phyloP scores from a whole-genome alignment of 441 rosid genomes.

The Euphorbia schlechtendalii region DNA sequence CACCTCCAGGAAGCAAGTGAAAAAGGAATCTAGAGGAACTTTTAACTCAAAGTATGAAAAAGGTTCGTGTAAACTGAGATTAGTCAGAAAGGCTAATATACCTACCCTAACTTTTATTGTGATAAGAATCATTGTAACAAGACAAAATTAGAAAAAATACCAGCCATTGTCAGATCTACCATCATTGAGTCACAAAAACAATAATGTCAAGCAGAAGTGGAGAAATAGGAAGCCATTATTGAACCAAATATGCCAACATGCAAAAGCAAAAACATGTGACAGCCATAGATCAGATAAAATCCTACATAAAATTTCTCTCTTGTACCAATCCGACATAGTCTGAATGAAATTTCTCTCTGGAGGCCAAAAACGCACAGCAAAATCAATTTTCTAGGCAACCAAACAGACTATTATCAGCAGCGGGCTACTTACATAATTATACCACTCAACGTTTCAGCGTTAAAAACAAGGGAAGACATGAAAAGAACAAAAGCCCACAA shows the following conservation, averaged over 20 bases:
- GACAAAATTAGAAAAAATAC: background rate
- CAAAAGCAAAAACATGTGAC: background rate
- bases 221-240: too few species aligned
- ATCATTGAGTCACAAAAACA: background rate
- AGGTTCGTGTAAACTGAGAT: too few species aligned
- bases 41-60: background rate
- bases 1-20: background rate
- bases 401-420: background rate
- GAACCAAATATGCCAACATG: conserved; percentile 1
- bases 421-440: background rate
- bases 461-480: background rate
- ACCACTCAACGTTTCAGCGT: too few species aligned
- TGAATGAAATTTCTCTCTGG: too few species aligned
- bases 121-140: background rate
- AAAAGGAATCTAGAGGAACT: too few species aligned
- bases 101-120: background rate
- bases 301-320: background rate
- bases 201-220: background rate
- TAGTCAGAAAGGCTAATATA: background rate
- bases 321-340: too few species aligned
- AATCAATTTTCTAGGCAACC: too few species aligned
- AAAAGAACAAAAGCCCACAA: too few species aligned
- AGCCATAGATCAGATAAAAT: conserved; percentile 4
- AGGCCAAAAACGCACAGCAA: too few species aligned
- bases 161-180: conserved; percentile 4